Evolutionary conservation across 2,329 filamentous ascomycete species (phyloP).

Genomic region (Aphanocladium album): DNA sequence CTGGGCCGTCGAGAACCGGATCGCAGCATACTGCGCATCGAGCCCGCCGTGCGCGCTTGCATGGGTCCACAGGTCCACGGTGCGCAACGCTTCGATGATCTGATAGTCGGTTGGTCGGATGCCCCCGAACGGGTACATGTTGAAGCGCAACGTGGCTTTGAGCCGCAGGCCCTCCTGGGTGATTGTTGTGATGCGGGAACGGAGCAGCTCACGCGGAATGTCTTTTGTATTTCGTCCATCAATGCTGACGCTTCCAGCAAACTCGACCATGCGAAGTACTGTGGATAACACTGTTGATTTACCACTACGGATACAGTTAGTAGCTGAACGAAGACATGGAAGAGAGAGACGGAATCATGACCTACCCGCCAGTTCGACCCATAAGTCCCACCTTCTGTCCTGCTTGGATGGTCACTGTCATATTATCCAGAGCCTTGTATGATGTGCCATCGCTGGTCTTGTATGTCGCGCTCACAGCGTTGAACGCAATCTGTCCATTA

Average conservation of each 20-base stretch:
- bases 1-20: background rate
- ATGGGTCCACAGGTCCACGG: constrained; percentile 11
- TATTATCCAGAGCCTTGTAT: background rate
- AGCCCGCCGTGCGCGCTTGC: constrained; percentile 34
- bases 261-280: constrained; percentile 1
- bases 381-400: background rate
- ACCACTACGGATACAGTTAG: constrained; percentile 1
- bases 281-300: background rate
- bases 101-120: background rate
- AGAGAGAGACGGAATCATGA: too few species aligned
- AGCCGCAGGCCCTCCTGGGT: constrained; percentile 21
- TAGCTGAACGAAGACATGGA: too few species aligned
- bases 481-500: background rate
- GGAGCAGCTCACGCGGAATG: constrained; percentile 14
- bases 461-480: constrained; percentile 5
- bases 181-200: constrained; percentile 24
- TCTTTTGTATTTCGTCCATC: constrained; percentile 5
- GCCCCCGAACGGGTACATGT: constrained; percentile 8
- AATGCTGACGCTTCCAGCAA: constrained; percentile 10
- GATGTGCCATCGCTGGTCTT: background rate
- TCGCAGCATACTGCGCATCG: background rate
- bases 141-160: background rate
- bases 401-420: background rate
- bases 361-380: constrained; percentile 8
- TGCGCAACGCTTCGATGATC: background rate